Percentiles rank a stretch among this genome's conserved stretches.
phyloP scores from a whole-genome alignment of 2,329 filamentous ascomycete species.

The Pestalotiopsis fici region DNA sequence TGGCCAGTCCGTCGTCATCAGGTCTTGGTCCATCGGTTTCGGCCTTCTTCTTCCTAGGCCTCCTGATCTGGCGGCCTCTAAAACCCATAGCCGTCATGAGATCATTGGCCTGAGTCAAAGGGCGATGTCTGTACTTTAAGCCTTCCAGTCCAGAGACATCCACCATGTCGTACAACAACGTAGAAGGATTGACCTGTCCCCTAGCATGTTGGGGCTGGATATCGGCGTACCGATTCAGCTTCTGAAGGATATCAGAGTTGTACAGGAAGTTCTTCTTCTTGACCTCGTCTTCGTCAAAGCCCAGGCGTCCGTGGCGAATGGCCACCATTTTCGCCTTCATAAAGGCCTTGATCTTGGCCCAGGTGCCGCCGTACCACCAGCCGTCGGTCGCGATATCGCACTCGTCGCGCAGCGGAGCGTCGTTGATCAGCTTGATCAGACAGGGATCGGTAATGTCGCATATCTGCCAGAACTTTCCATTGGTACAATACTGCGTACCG shows the following conservation, averaged over 20 bases:
- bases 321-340: constrained; percentile 84
- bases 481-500: constrained; percentile 70
- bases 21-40: neutral
- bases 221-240: constrained; percentile 25
- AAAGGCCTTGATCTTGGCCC: constrained; percentile 81
- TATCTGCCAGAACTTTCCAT: constrained; percentile 92
- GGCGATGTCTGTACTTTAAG: constrained; percentile 14
- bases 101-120: constrained; percentile 2
- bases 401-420: constrained; percentile 56
- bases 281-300: constrained; percentile 44
- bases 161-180: constrained; percentile 27
- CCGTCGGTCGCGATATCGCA: constrained; percentile 69
- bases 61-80: neutral
- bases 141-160: constrained; percentile 22
- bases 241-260: constrained; percentile 37
- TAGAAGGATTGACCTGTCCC: constrained; percentile 22
- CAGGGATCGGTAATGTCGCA: constrained; percentile 88
- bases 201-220: constrained; percentile 21
- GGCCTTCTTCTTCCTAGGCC: neutral
- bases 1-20: neutral
- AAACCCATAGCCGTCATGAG: constrained; percentile 10
- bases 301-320: constrained; percentile 57
- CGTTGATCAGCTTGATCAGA: constrained; percentile 65
- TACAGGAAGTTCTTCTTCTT: constrained; percentile 37
- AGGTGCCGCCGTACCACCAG: constrained; percentile 81